Base-by-base conservation (phyloP, 441 rosid species). In the Heliophila coronopifolia region DNA sequence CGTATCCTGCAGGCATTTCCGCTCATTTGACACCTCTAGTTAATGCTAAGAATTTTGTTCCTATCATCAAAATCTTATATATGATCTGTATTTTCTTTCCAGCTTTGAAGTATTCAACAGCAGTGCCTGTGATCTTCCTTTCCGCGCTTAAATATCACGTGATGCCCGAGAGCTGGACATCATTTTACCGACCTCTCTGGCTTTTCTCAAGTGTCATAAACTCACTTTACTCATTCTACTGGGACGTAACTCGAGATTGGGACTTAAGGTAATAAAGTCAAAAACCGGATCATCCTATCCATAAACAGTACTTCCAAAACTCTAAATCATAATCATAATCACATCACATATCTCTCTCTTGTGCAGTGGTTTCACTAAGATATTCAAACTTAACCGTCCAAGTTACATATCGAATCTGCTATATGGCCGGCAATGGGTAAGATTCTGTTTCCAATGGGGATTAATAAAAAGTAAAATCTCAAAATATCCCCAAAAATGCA, bases 231-330 rank as follows among this genome's bases (percentile, higher is more conserved):
- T 83, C 91, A 11, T 83, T 79, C 63, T 79, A 82, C 63, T 83
- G 91, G 91, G 86, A 83, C 9, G 75, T 83, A 37, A 79, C 80
- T 41, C 77, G 91, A 49, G 91, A 82, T 70, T 82, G 91, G 91
- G 86, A 82, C 74, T 58, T 82, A 56, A 82, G 86, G 91, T 79
- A 73, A 38, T 68, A 27, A 1, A 2, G 3, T 8, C n/a, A n/a
- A 9, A 31, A 58, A 45, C 56, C 5, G 5, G 37, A 14, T 44
- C 36, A 17, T 11, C 31, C 10, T 36, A 27, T 7, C 37, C 31
- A 9, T 10, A 30, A 46, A 39, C 56, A 40, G 14, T 30, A 9
- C 9, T 20, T 9, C 3, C 32, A 34, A 34, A 9, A 11, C 18
- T 40, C 18, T 5, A 0, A n/a, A n/a, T 7, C 8, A 24, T 37